Base-by-base conservation (phyloP, 1,139 yeast species). In the Sugiyamaella paludigena region DNA sequence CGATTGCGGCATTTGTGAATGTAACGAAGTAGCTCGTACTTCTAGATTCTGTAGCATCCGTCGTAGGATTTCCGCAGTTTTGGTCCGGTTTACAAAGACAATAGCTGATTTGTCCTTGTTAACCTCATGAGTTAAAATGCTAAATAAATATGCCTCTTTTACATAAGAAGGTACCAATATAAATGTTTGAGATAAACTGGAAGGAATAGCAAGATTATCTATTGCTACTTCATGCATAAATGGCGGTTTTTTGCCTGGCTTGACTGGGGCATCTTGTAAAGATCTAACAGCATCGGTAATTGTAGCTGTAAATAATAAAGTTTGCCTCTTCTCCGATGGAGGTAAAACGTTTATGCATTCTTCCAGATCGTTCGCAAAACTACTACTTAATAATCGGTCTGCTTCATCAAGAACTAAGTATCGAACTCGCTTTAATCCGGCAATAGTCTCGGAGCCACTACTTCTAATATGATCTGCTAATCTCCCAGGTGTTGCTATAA, bases 401-500 rank as follows among this genome's bases (percentile, higher is more conserved):
- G 98, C 99, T 72, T 92, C 99, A 74, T 92, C 99, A 9, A 92
- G 74, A 1, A 92, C 98, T 54, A 92, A 73, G 63, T 76, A 92
- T 63, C 83, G 82, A 24, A 86, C 83, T 59, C 95, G 74, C 58
- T 83, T 77, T 50, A 92, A 72, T 0, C 97, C 97, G 38, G 80
- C 74, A 0, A 87, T 74, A 2, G 96, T 85, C 55, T 92, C 98
- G 50, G 87, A 95, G 12, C 97, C 97, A 64, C 94, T 86, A 61
- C 84, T 81, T 54, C 85, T 69, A 29, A 92, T 83, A 68, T 92
- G 98, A 64, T 88, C 96, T 0, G 98, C 98, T 54, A 92, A 72
- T 64, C 99, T 75, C 7, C 99, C 99, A 0, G 99, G 99, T 0
- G 99, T 92, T 1, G 98, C 98, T 56, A 92, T 84, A 31, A 92